Evolutionary conservation across 495 filamentous ascomycete genomes (phyloP).

Genomic region (Hyaloscypha hepaticicola): DNA sequence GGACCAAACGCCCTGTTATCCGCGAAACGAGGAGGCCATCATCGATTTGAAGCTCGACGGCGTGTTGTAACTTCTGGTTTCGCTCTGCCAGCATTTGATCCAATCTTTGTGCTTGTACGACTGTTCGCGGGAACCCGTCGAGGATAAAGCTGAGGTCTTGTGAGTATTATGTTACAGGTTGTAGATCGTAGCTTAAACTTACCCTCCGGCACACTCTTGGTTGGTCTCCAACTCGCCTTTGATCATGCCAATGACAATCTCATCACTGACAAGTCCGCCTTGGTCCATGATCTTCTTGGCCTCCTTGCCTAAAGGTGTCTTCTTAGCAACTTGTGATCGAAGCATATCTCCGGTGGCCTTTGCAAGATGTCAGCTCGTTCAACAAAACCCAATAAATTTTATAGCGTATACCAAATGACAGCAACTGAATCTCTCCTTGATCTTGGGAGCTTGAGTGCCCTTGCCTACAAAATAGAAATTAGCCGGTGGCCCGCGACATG

Average conservation of each 20-base stretch:
- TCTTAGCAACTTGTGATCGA: conserved; percentile 96
- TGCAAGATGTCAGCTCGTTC: conserved; percentile 8
- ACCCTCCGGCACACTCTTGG: conserved; percentile 94
- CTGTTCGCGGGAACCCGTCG: conserved; percentile 96
- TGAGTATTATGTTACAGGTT: not conserved
- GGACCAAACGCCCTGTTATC: conserved; percentile 94
- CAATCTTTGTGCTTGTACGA: conserved; percentile 90
- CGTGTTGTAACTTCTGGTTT: conserved; percentile 82
- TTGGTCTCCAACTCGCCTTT: conserved; percentile 94
- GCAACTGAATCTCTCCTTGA: conserved; percentile 95
- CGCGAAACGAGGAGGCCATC: conserved; percentile 88
- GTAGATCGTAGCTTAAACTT: conserved; percentile 37
- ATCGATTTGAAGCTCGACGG: conserved; percentile 94
- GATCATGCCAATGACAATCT: conserved; percentile 99
- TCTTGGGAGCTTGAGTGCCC: conserved; percentile 95
- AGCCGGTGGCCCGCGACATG: conserved; percentile 30
- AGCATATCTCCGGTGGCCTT: conserved; percentile 99
- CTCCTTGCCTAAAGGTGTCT: conserved; percentile 90
- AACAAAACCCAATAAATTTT: not conserved
- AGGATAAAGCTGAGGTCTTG: conserved; percentile 79
- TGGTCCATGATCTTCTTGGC: conserved; percentile 99
- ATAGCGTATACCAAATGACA: conserved; percentile 82
- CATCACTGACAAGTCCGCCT: conserved; percentile 95
- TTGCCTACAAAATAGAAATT: conserved; percentile 65
- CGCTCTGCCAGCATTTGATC: conserved; percentile 82